These are phyloP conservation scores for Hibiscus mutabilis DNA, from an alignment of 345 rosid genomes.

Conservation along the genomic window DNA sequence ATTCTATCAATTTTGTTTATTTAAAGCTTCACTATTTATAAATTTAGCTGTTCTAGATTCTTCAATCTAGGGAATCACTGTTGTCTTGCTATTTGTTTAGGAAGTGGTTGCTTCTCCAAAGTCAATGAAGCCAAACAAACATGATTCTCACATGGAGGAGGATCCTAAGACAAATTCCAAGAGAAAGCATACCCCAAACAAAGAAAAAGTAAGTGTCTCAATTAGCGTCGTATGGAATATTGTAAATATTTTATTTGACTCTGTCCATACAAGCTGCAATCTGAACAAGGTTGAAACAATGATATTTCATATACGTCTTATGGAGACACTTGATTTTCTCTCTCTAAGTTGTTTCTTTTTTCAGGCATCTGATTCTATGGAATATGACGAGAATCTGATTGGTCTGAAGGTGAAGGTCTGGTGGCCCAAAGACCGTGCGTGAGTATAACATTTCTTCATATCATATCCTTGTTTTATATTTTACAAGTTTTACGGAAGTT, in stretches of 20 bases:
- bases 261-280: neutral
- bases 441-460: conserved; percentile 18
- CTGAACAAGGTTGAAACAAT: neutral
- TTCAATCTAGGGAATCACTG: neutral
- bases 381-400: conserved; percentile 44
- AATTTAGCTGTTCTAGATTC: neutral
- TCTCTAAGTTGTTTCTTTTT: conserved; percentile 15
- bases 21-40: neutral
- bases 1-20: neutral
- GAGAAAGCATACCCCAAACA: neutral
- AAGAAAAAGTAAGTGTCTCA: neutral
- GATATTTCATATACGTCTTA: neutral
- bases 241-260: neutral
- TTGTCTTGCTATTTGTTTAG: neutral
- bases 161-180: neutral
- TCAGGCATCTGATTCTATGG: conserved; percentile 51
- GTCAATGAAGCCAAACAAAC: neutral
- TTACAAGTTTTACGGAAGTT: neutral
- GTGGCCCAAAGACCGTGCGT: conserved; percentile 86
- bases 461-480: neutral
- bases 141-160: neutral
- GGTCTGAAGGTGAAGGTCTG: conserved; percentile 76
- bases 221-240: neutral
- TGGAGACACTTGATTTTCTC: conserved; percentile 9
- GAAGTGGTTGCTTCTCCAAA: neutral